phyloP scores from a whole-genome alignment of 805 yeast genomes.

The Ogataea sp. region DNA sequence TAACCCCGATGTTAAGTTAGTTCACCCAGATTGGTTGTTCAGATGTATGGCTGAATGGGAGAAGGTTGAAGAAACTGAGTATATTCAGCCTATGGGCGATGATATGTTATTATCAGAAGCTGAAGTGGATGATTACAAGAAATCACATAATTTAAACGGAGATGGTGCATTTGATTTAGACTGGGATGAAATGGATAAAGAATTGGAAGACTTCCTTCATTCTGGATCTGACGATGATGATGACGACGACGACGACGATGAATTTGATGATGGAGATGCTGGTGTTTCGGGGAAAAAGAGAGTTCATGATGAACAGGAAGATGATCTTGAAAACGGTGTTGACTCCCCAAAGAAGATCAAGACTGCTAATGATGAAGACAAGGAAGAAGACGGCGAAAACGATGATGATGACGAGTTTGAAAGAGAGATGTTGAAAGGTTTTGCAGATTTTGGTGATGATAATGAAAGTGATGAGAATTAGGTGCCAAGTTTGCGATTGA shows the following conservation, averaged over 20 bases:
- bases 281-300: conserved; percentile 1
- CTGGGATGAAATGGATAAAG: conserved; percentile 48
- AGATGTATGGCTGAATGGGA: conserved; percentile 78
- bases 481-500: no score
- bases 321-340: background rate
- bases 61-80: conserved; percentile 55
- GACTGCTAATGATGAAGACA: background rate
- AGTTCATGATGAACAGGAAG: background rate
- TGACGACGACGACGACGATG: conserved; percentile 12
- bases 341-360: background rate
- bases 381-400: conserved; percentile 7
- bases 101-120: conserved; percentile 36
- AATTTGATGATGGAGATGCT: background rate
- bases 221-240: conserved; percentile 38
- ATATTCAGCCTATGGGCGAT: conserved; percentile 41
- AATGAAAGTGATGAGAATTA: background rate
- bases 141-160: conserved; percentile 27
- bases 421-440: conserved; percentile 39
- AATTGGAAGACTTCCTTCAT: conserved; percentile 38
- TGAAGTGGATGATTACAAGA: conserved; percentile 37
- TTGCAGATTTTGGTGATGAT: conserved; percentile 35
- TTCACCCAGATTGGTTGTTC: conserved; percentile 89
- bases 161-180: conserved; percentile 34
- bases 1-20: conserved; percentile 59
- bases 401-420: conserved; percentile 39